Evolutionary conservation across 345 rosid species (phyloP).

Genomic region (Laguncularia racemosa): DNA sequence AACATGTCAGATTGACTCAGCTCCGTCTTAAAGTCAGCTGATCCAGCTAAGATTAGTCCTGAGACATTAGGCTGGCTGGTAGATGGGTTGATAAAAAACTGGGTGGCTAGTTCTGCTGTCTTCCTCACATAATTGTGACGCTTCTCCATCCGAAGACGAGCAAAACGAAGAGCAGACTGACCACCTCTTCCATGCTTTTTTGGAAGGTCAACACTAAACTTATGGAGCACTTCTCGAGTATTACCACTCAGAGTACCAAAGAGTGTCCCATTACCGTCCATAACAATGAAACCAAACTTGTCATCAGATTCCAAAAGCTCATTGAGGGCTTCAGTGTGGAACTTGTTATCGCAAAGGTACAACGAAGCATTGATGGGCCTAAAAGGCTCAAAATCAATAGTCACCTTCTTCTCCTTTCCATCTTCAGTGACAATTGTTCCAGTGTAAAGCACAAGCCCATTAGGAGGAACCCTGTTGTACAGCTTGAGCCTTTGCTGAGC

Average conservation of each 20-base stretch:
- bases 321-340: constrained; percentile 66
- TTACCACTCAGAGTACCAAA: constrained; percentile 71
- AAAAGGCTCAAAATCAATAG: constrained; percentile 69
- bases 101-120: constrained; percentile 72
- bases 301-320: constrained; percentile 73
- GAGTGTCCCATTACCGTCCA: constrained; percentile 77
- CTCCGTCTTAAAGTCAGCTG: constrained; percentile 74
- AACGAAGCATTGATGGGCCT: constrained; percentile 67
- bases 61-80: constrained; percentile 71
- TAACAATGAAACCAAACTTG: constrained; percentile 66
- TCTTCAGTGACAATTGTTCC: constrained; percentile 63
- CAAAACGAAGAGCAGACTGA: constrained; percentile 73
- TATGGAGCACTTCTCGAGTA: constrained; percentile 63
- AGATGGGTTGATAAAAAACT: constrained; percentile 49
- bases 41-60: constrained; percentile 61
- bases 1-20: constrained; percentile 74
- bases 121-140: constrained; percentile 78
- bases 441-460: constrained; percentile 67
- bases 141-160: constrained; percentile 72
- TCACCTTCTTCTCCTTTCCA: constrained; percentile 75
- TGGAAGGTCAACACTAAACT: constrained; percentile 58
- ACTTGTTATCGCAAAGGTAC: constrained; percentile 67
- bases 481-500: constrained; percentile 76
- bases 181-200: constrained; percentile 83
- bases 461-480: constrained; percentile 60